Base-by-base conservation (phyloP, 805 yeast species). In the Candida anglica region DNA sequence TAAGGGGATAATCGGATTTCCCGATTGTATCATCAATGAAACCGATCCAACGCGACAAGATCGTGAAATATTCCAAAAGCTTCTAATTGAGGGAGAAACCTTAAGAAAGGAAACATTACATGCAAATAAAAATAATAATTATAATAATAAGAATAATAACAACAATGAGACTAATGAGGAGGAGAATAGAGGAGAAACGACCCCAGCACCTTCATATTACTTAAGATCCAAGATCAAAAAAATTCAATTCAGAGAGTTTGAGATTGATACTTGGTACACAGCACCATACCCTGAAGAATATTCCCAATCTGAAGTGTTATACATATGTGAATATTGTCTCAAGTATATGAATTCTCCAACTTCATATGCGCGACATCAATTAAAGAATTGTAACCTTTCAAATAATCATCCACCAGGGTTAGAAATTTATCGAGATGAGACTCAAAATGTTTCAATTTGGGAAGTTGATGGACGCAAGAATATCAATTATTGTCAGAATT, bases 211-310 rank as follows among this genome's bases (percentile, higher is more conserved):
- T 40, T 30, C 47, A 44, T 15, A 50, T 46, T 37, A 53, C 49
- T 27, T 40, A 25, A 49, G 59, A 33, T 63, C 73, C 16, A 67
- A 71, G 38, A 72, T 84, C 27, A 69, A 73, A 31, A 75, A 74
- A 36, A 79, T 89, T 16, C 87, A 80, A 46, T 78, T 89, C 43
- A 75, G 87, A 22, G 72, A 73, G 28, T 75, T 61, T 54, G 88
- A 83, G 52, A 85, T 93, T 18, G 84, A 82, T 40, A 86, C 96
- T 0, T 87, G 97, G 96, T 89, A 85, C 57, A 76, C 85, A 3
- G 80, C 96, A 0, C 98, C 98, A 1, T 93, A 86, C 52, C 97
- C 98, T 0, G 88, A 84, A 40, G 93, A 86, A 49, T 86, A 79
- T 49, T 75, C 86, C 27, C 70, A 69, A 19, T 73, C 78, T 29